Percentiles rank a stretch among this genome's conserved stretches.
These are phyloP conservation scores for Spinellus fusiger DNA, from an alignment of 192 early-diverging fungal genomes.

Conservation along the genomic window DNA sequence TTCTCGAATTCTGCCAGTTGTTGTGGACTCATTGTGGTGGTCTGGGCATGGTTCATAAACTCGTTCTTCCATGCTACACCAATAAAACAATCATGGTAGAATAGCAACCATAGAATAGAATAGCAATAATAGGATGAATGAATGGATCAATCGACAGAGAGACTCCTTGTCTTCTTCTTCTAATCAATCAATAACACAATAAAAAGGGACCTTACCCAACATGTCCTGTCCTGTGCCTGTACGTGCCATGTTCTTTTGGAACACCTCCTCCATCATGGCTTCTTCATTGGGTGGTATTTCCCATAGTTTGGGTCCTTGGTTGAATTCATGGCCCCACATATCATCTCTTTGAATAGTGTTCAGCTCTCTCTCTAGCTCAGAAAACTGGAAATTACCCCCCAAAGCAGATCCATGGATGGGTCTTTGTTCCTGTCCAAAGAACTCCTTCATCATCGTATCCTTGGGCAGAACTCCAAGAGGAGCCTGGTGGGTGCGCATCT, in stretches of 20 bases:
- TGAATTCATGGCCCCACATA: constrained; percentile 39
- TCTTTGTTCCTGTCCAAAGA: constrained; percentile 28
- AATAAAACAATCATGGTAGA: not conserved
- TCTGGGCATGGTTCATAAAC: constrained; percentile 41
- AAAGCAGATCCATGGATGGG: not conserved
- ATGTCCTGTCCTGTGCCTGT: constrained; percentile 9
- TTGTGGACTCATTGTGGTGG: constrained; percentile 14
- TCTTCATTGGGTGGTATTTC: constrained; percentile 45
- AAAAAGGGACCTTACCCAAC: constrained; percentile 6
- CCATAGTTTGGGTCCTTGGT: constrained; percentile 31
- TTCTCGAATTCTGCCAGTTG: constrained; percentile 51
- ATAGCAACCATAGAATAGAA: not conserved
- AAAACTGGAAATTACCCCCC: constrained; percentile 28
- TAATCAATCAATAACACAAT: not conserved
- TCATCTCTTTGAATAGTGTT: constrained; percentile 17
- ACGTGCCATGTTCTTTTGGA: constrained; percentile 21
- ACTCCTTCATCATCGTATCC: constrained; percentile 32
- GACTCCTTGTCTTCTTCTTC: not conserved
- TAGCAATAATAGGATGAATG: too few species aligned
- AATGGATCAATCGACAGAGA: too few species aligned
- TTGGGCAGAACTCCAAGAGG: not conserved
- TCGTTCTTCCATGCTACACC: constrained; percentile 44
- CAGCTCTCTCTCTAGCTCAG: constrained; percentile 27
- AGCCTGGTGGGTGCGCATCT: constrained; percentile 25
- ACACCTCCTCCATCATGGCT: constrained; percentile 42